Evolutionary conservation across 768 basidiomycete species (phyloP), one percentile per base, ranked within the genome.

Genomic region (Suillus spraguei): DNA sequence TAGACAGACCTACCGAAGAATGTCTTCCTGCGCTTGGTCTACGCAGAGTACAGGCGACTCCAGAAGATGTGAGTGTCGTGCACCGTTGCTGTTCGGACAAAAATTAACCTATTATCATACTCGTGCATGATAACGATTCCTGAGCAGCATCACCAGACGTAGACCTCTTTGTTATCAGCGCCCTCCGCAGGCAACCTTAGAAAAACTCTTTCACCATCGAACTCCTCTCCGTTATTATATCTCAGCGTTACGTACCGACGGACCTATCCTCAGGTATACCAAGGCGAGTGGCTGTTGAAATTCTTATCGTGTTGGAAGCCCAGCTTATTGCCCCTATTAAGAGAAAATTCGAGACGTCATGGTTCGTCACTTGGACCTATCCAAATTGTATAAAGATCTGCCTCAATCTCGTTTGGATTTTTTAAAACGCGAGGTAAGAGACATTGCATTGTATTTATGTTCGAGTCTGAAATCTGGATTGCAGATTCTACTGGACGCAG

Each of bases 331-430:
- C 20, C 5, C 10, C 33, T 53, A 35, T 33, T 35, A 53, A 53
- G 52, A 53, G 33, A 33, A 53, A 6, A 35, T 53, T 35, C 52
- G 11, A 14, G 11, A 1, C 20, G 8, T 53, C 20, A 33, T 53
- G 6, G 11, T 35, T n/a, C 52, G 20, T n/a, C 52, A 53, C n/a
- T 35, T 53, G 32, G 52, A 53, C 17, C 2, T 53, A n/a, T 35
- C 10, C 20, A 35, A 20, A 35, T 20, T 53, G 52, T 53, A 35
- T 20, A 11, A 2, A 11, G 20, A 53, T 53, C 33, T n/a, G 33
- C 52, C 52, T 53, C 52, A 53, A 35, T 33, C 52, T 53, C 52
- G 52, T 5, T 53, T 53, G 20, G 52, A 53, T 33, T 53, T 53
- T 53, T 35, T 53, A 35, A 53, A 53, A 53, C 52, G 52, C 11